Conservation (phyloP, 495 filamentous ascomycete species). For the Aspergillus diversus region DNA sequence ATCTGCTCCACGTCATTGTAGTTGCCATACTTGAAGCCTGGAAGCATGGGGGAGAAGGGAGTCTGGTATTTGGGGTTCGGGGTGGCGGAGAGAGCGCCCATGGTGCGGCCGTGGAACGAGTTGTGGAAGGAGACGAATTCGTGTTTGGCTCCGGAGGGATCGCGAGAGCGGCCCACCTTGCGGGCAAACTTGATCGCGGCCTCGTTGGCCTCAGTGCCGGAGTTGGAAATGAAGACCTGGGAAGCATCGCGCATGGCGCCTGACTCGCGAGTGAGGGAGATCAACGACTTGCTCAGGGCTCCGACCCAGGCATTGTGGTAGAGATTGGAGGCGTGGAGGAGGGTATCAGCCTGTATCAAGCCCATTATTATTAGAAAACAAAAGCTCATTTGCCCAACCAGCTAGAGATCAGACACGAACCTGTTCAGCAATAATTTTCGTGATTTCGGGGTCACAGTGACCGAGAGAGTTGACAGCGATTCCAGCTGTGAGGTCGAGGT, state of each 20-base stretch:
- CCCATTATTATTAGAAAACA: conserved; percentile 21
- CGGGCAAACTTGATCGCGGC: conserved; percentile 96
- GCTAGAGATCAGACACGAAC: conserved; percentile 40
- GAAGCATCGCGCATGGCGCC: conserved; percentile 80
- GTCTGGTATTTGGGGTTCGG: conserved; percentile 99
- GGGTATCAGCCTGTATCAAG: conserved; percentile 61
- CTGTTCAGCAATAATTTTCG: conserved; percentile 74
- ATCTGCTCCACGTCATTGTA: conserved; percentile 81
- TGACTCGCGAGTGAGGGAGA: conserved; percentile 71
- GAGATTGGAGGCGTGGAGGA: conserved; percentile 90
- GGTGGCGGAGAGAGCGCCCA: conserved; percentile 89
- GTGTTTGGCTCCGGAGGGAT: conserved; percentile 72
- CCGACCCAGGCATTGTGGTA: conserved; percentile 97
- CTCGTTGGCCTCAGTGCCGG: conserved; percentile 93
- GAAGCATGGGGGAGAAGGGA: conserved; percentile 93
- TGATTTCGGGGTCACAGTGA: conserved; percentile 76
- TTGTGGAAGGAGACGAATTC: conserved; percentile 88
- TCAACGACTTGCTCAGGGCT: conserved; percentile 80
- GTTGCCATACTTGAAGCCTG: conserved; percentile 83
- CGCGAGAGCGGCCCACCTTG: conserved; percentile 77
- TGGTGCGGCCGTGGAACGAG: conserved; percentile 95
- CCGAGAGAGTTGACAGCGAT: conserved; percentile 95
- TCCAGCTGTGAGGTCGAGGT: conserved; percentile 92
- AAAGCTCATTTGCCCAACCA: not conserved
- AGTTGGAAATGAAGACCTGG: conserved; percentile 93